Evolutionary conservation across 176 grass and related monocot genomes (phyloP).

Genomic region (Triticum aestivum): DNA sequence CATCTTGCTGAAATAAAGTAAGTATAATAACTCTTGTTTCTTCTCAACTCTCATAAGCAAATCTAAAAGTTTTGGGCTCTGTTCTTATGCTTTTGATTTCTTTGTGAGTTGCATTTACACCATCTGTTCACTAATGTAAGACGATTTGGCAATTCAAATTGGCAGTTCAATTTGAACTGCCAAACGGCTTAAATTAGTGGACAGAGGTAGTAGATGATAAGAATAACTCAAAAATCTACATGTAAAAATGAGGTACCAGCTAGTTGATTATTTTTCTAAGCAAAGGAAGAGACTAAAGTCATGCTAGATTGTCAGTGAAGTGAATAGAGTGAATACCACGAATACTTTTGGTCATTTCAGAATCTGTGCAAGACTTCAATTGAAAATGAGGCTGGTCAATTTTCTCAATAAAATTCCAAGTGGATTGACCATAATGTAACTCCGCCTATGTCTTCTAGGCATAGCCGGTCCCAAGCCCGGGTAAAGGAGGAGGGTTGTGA

Average conservation of each 20-base stretch:
- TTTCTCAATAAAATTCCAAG: slow-evolving; percentile 4
- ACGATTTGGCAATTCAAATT: no score
- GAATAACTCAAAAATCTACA: not conserved
- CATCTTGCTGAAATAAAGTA: not conserved
- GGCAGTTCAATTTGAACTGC: no score
- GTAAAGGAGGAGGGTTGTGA: no score
- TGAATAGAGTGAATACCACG: not conserved
- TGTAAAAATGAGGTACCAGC: not conserved
- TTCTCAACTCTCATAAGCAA: not conserved
- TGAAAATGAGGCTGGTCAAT: not conserved
- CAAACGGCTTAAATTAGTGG: no score
- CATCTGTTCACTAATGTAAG: no score
- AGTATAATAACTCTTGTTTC: not conserved
- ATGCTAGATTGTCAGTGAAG: not conserved
- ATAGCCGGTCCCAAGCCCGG: no score
- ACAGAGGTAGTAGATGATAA: not conserved
- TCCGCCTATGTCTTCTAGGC: no score
- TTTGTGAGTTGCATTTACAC: not conserved
- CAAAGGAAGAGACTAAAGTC: not conserved
- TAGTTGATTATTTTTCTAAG: not conserved
- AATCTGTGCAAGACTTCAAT: slow-evolving; percentile 23
- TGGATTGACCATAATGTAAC: not conserved
- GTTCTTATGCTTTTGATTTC: not conserved
- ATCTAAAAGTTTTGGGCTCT: not conserved
- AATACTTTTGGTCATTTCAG: not conserved